Conservation (phyloP, 345 rosid species). For the Ceriops zippeliana region DNA sequence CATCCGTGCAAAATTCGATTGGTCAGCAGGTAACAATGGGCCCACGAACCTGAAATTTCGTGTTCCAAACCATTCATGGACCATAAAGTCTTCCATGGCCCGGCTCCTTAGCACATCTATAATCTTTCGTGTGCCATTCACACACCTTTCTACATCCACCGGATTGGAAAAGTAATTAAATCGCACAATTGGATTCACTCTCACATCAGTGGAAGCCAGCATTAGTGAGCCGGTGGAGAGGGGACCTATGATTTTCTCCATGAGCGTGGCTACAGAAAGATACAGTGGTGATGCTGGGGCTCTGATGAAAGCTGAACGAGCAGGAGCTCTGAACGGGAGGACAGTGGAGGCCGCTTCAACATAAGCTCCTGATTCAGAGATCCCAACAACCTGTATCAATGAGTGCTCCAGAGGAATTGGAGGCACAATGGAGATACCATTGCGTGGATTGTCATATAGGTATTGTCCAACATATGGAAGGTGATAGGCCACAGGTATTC, state of each 20-base stretch:
- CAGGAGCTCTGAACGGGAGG: slow-evolving; percentile 59
- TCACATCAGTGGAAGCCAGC: slow-evolving; percentile 83
- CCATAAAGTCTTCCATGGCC: slow-evolving; percentile 67
- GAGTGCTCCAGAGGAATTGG: slow-evolving; percentile 79
- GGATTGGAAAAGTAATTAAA: slow-evolving; percentile 81
- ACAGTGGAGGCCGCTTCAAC: slow-evolving; percentile 81
- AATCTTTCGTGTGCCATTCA: slow-evolving; percentile 68
- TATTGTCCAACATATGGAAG: slow-evolving; percentile 74
- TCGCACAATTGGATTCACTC: slow-evolving; percentile 73
- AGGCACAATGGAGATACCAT: slow-evolving; percentile 80
- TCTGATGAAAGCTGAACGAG: slow-evolving; percentile 52
- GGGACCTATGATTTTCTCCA: slow-evolving; percentile 79
- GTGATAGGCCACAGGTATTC: slow-evolving; percentile 73
- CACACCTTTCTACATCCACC: slow-evolving; percentile 67
- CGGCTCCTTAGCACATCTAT: slow-evolving; percentile 60
- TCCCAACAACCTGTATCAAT: slow-evolving; percentile 82
- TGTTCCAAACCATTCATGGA: slow-evolving; percentile 65
- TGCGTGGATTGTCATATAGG: slow-evolving; percentile 79
- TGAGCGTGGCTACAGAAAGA: slow-evolving; percentile 80
- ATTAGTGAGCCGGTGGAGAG: slow-evolving; percentile 64
- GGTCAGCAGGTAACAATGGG: slow-evolving; percentile 64
- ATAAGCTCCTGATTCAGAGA: slow-evolving; percentile 69
- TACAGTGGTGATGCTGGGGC: slow-evolving; percentile 56
- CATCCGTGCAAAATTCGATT: slow-evolving; percentile 44
- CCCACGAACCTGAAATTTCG: slow-evolving; percentile 71